A percentile compares a stretch with the other conserved stretches of the same genome.
Evolutionary conservation across 2,329 filamentous ascomycete species (phyloP).

Genomic region (Coniochaeta sp.): DNA sequence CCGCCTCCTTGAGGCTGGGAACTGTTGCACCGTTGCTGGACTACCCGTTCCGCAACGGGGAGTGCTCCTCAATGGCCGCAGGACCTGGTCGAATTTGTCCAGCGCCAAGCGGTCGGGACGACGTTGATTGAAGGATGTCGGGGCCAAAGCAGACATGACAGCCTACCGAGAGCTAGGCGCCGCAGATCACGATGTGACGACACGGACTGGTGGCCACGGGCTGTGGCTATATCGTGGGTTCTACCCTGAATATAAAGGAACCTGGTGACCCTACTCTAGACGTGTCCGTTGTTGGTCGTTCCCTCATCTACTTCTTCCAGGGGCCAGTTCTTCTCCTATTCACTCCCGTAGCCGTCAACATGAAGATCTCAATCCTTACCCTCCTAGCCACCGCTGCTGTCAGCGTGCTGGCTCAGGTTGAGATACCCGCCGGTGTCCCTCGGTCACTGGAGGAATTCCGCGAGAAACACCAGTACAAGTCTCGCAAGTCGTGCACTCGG

Average conservation of each 20-base stretch:
- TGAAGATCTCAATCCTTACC: constrained; percentile 12
- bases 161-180: neutral
- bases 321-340: neutral
- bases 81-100: neutral
- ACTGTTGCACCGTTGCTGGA: neutral
- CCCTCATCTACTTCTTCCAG: neutral
- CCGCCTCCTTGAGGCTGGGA: neutral
- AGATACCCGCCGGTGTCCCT: constrained; percentile 23
- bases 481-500: constrained; percentile 13
- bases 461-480: constrained; percentile 26
- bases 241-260: neutral
- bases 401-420: constrained; percentile 12
- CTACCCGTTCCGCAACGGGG: neutral
- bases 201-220: neutral
- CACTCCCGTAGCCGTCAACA: constrained; percentile 2
- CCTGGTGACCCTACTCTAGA: neutral
- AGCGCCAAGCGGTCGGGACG: neutral
- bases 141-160: neutral
- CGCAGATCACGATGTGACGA: neutral
- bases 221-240: neutral
- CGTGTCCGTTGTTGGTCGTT: neutral
- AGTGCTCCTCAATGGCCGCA: neutral
- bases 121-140: neutral
- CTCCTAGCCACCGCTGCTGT: constrained; percentile 17
- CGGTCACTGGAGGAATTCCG: constrained; percentile 28